Conservation (phyloP, 345 rosid genomes). For the Hibiscus mutabilis region DNA sequence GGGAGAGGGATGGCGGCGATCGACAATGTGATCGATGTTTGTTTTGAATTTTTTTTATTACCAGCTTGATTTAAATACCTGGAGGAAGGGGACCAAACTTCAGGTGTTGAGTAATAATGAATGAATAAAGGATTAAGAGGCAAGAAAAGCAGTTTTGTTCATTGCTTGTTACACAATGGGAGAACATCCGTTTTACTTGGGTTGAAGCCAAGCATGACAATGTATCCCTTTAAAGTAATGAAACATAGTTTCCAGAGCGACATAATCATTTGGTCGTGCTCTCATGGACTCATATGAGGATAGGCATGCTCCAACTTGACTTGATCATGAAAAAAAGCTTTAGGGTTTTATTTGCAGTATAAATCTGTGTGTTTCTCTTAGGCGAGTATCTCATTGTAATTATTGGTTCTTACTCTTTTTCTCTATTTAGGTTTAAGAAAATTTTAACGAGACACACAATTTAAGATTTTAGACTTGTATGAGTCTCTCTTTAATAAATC, state of each 20-base stretch:
- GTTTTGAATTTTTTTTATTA: background rate
- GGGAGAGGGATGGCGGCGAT: background rate
- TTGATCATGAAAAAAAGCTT: background rate
- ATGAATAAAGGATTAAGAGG: slow-evolving; percentile 13
- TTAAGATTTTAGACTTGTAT: no score
- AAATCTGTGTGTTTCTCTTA: background rate
- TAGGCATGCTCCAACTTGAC: slow-evolving; percentile 1
- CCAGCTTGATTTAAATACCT: slow-evolving; percentile 18
- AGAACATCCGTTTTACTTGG: slow-evolving; percentile 21
- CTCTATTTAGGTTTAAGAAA: no score
- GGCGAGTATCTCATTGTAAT: no score
- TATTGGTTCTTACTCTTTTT: no score
- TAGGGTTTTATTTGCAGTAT: slow-evolving; percentile 2
- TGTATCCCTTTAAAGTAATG: slow-evolving; percentile 35
- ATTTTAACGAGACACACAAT: no score
- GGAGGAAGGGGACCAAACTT: slow-evolving; percentile 10
- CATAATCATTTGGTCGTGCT: slow-evolving; percentile 62
- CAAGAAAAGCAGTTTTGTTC: slow-evolving; percentile 19
- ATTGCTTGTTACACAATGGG: slow-evolving; percentile 22
- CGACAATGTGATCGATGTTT: slow-evolving; percentile 12
- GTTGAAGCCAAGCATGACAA: slow-evolving; percentile 33
- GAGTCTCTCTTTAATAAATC: no score
- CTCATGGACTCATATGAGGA: slow-evolving; percentile 1
- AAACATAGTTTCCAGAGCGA: slow-evolving; percentile 17
- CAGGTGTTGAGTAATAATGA: slow-evolving; percentile 9